These are phyloP conservation scores for Hemileia vastatrix DNA, from an alignment of 1,284 basidiomycete genomes.

Conservation along the genomic window DNA sequence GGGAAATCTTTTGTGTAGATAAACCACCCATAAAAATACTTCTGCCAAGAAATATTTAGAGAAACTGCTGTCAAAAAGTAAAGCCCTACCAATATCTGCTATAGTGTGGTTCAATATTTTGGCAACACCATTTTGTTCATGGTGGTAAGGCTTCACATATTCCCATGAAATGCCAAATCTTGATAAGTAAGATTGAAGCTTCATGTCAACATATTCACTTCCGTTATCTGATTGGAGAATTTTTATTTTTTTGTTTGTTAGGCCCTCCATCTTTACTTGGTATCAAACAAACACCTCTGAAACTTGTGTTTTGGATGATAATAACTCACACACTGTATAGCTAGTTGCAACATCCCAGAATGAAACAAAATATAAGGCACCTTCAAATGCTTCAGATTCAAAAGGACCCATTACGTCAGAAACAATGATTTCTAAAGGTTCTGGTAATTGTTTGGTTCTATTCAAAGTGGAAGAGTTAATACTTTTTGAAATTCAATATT, in stretches of 20 bases:
- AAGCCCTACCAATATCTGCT: no score
- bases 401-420: constrained; percentile 13
- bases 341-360: constrained; percentile 2
- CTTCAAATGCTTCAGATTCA: background rate
- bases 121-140: constrained; percentile 22
- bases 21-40: no score
- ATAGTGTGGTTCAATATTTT: no score
- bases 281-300: no score
- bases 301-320: background rate
- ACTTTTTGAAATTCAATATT: no score
- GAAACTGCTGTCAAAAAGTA: no score
- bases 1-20: no score
- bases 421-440: background rate
- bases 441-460: no score
- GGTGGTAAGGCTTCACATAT: constrained; percentile 5
- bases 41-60: no score
- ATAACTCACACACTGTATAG: background rate
- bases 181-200: background rate
- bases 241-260: background rate
- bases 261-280: no score
- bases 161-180: constrained; percentile 11
- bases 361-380: background rate
- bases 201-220: background rate
- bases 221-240: constrained; percentile 4
- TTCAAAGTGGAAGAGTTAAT: no score